Evolutionary conservation across 2,329 filamentous ascomycete genomes (phyloP).

Genomic region (Cladophialophora bantiana): DNA sequence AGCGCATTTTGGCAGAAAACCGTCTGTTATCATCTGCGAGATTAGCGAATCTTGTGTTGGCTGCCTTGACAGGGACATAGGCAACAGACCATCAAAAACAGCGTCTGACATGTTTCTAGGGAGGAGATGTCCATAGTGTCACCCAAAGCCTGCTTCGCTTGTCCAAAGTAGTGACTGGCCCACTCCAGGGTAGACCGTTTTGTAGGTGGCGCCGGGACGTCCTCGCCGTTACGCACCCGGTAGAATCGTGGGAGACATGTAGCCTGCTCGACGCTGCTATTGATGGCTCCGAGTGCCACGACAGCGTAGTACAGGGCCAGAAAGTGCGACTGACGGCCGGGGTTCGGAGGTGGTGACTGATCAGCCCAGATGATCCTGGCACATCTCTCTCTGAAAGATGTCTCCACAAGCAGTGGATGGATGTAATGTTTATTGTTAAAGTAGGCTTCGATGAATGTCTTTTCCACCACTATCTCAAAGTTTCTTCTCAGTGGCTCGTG

Average conservation of each 20-base stretch:
- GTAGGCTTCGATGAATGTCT: slow-evolving; percentile 42
- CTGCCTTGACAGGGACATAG: too few relatives aligned
- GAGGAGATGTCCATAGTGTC: slow-evolving; percentile 44
- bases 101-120: slow-evolving; percentile 42
- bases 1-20: slow-evolving; percentile 47
- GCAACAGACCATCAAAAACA: slow-evolving; percentile 39
- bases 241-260: neutral
- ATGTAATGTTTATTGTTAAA: slow-evolving; percentile 44
- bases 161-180: neutral
- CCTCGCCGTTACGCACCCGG: too few relatives aligned
- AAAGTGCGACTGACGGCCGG: slow-evolving; percentile 35
- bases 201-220: too few relatives aligned
- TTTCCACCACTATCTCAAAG: slow-evolving; percentile 39
- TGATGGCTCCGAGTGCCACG: slow-evolving; percentile 44
- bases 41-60: neutral
- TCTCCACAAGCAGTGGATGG: slow-evolving; percentile 41
- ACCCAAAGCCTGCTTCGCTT: slow-evolving; percentile 31
- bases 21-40: slow-evolving; percentile 1
- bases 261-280: slow-evolving; percentile 32
- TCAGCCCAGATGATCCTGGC: slow-evolving; percentile 39
- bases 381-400: slow-evolving; percentile 38
- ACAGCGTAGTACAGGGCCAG: slow-evolving; percentile 43
- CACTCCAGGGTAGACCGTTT: neutral
- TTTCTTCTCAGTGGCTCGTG: neutral
- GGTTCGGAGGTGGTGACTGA: neutral